phyloP scores from a whole-genome alignment of 495 filamentous ascomycete species.

The Cenococcum geophilum region DNA sequence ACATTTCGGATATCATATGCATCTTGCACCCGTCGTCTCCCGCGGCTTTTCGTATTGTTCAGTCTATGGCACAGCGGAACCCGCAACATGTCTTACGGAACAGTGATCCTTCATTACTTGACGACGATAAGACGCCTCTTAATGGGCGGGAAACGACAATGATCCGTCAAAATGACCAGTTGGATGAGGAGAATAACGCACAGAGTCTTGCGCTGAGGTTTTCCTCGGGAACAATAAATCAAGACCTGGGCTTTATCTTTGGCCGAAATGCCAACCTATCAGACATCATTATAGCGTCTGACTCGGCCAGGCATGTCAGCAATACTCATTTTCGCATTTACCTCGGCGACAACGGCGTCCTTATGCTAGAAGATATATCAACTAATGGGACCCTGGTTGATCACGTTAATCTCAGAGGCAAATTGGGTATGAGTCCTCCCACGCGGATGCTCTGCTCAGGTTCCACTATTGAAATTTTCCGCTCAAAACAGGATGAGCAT shows the following conservation, averaged over 20 bases:
- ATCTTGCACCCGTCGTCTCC: conserved; percentile 75
- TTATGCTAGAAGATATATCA: conserved; percentile 89
- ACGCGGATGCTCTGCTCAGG: conserved; percentile 61
- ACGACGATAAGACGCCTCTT: conserved; percentile 39
- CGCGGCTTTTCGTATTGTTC: conserved; percentile 62
- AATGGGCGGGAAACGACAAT: conserved; percentile 51
- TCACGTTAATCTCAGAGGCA: conserved; percentile 50
- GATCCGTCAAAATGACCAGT: too few relatives aligned
- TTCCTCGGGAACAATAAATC: conserved; percentile 61
- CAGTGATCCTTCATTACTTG: conserved; percentile 7
- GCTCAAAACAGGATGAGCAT: conserved; percentile 34
- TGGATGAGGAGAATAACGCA: conserved; percentile 28
- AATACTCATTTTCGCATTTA: conserved; percentile 91
- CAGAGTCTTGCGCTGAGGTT: conserved; percentile 72
- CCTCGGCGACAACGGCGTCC: conserved; percentile 64
- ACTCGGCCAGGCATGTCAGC: conserved; percentile 61
- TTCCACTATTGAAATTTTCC: conserved; percentile 59
- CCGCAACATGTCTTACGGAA: conserved; percentile 54
- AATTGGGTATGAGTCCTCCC: conserved; percentile 36
- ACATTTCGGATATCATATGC: conserved; percentile 81
- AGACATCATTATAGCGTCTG: conserved; percentile 58
- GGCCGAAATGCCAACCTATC: conserved; percentile 64
- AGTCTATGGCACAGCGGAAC: conserved; percentile 43
- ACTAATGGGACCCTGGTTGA: conserved; percentile 92
- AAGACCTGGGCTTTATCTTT: conserved; percentile 68